phyloP scores from a whole-genome alignment of 768 basidiomycete genomes.

The Rickenella mellea region DNA sequence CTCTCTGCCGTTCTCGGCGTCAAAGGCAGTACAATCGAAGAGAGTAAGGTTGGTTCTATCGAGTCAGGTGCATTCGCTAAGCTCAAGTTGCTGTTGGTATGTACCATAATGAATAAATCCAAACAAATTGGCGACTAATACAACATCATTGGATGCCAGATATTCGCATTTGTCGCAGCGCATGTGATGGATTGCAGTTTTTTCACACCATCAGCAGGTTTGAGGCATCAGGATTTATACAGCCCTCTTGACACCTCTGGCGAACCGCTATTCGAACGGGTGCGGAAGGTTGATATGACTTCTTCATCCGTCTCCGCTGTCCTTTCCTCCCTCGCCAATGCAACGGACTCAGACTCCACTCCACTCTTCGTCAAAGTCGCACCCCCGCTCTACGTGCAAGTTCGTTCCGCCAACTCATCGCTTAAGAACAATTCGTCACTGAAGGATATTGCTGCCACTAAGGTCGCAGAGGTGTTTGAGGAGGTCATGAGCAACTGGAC shows the following conservation, averaged over 20 bases:
- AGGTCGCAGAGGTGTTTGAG: slow-evolving; percentile 54
- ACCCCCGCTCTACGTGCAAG: slow-evolving; percentile 48
- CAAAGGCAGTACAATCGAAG: too few species aligned
- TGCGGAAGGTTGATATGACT: slow-evolving; percentile 62
- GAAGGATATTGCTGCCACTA: slow-evolving; percentile 13
- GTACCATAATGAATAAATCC: slow-evolving; percentile 15
- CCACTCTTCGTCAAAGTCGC: slow-evolving; percentile 72
- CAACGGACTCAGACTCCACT: slow-evolving; percentile 69
- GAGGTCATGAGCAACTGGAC: slow-evolving; percentile 90
- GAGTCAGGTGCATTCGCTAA: slow-evolving; percentile 78
- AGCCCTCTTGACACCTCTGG: too few species aligned
- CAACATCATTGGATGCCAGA: slow-evolving; percentile 27
- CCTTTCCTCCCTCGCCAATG: slow-evolving; percentile 24
- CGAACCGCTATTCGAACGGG: too few species aligned
- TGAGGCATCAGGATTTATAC: too few species aligned
- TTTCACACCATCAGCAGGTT: too few species aligned
- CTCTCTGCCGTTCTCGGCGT: too few species aligned
- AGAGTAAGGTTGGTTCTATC: too few species aligned
- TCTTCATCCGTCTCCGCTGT: slow-evolving; percentile 43
- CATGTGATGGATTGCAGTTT: too few species aligned
- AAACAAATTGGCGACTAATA: background rate
- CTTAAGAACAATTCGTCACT: too few species aligned
- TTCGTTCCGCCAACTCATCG: slow-evolving; percentile 25
- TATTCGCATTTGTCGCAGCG: slow-evolving; percentile 82
- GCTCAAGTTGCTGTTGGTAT: slow-evolving; percentile 78